Base-by-base conservation (phyloP, 352 stramenopile species). In the Globisporangium camurandrum region DNA sequence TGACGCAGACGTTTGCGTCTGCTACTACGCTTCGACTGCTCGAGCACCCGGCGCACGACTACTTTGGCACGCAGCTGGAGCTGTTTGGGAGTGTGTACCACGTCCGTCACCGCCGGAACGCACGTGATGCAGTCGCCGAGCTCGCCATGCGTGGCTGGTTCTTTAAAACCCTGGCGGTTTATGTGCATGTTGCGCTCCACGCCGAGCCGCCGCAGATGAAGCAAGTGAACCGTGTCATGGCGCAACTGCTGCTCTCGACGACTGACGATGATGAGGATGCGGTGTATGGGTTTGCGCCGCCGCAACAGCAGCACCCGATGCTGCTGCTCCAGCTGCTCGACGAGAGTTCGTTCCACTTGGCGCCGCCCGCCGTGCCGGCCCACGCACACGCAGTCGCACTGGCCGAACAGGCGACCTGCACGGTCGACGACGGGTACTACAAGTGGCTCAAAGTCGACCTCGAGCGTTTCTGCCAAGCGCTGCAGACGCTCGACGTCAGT, bases 61-160 rank as follows among this genome's bases (percentile, higher is more conserved):
- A 73, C 38, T 91, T 91, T 45, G 65, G 61, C 26, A 76, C 71
- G 14, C 79, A 91, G 45, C 61, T 87, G 9, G 56, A 81, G 49
- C 63, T 87, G 12, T 89, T 89, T 48, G 63, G 57, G 30, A 61
- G 59, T 23, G 55, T 80, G 4, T 78, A 70, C 43, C 60, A 68
- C 42, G 61, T 84, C 10, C 44, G 53, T n/a, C 67, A 57, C 26
- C 64, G 73, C 44, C 74, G 61, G 19, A 63, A 56, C 31, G 51
- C 67, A 14, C 57, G 59, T 43, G 58, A 67, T 39, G 62, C 54
- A 9, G 71, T 82, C 54, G 66, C 71, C 12, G 69, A 84, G 31
- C 51, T 93, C 10, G 83, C 87, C 46, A 87, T 88, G 75, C 78
- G 78, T 17, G 79, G 77, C 9, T 93, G 82, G 82, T 87, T 91